Percentiles rank a stretch among this genome's conserved stretches.
Conservation (phyloP, 164 flowering plant species). For the Macadamia integrifolia region DNA sequence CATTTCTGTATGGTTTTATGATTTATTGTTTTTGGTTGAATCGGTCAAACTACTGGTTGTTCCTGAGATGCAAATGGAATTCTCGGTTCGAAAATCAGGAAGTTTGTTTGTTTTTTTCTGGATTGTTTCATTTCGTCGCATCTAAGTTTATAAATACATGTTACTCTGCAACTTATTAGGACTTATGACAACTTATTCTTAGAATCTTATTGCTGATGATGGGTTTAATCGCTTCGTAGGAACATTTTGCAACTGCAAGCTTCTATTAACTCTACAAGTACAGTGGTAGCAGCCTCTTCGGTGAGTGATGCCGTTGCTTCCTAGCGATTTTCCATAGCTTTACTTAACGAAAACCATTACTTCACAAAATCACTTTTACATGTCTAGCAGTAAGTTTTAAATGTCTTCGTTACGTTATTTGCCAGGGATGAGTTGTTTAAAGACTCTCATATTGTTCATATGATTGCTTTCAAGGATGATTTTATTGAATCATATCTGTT, state of each 20-base stretch:
- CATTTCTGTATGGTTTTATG: neutral
- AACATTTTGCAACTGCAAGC: slow-evolving; percentile 20
- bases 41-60: neutral
- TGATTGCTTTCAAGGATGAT: no score
- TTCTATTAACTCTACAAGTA: slow-evolving; percentile 30
- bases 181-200: no score
- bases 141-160: neutral
- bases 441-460: no score
- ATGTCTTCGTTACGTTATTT: neutral
- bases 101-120: neutral
- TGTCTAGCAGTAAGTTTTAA: neutral
- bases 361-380: neutral
- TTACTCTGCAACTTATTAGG: neutral
- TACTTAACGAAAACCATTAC: neutral
- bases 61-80: neutral
- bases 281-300: slow-evolving; percentile 27
- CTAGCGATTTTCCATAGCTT: neutral
- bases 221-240: slow-evolving; percentile 23
- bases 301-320: slow-evolving; percentile 22
- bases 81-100: neutral
- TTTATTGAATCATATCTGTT: no score
- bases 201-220: neutral
- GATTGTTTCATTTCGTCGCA: neutral
- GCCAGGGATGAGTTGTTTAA: neutral
- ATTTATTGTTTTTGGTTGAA: neutral